Evolutionary conservation across 2,329 filamentous ascomycete genomes (phyloP).

Genomic region (Ceratocystis lukuohia): DNA sequence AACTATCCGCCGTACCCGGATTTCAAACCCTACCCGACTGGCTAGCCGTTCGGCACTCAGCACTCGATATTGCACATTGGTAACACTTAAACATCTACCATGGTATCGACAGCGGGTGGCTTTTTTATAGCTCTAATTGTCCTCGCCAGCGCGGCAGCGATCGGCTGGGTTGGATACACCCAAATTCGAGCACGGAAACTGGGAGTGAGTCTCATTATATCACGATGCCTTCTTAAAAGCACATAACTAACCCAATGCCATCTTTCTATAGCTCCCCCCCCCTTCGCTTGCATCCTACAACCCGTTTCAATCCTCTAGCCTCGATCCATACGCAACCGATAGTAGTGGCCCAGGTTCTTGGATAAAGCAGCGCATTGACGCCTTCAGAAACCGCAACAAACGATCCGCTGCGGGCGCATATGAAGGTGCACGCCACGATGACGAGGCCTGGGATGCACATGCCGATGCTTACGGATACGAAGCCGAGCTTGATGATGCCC

Average conservation of each 20-base stretch:
- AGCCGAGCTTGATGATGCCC: conserved; percentile 13
- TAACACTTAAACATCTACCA: background rate
- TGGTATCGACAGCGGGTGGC: conserved; percentile 33
- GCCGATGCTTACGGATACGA: conserved; percentile 45
- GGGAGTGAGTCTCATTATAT: conserved; percentile 38
- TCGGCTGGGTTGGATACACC: conserved; percentile 57
- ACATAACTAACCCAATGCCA: background rate
- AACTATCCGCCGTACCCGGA: background rate
- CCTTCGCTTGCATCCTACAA: conserved; percentile 55
- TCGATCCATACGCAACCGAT: conserved; percentile 35
- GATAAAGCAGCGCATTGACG: conserved; percentile 52
- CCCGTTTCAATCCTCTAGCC: conserved; percentile 47
- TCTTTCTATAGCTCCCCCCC: conserved; percentile 45
- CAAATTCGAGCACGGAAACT: conserved; percentile 59
- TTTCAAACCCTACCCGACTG: background rate
- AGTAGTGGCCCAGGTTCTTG: conserved; percentile 52
- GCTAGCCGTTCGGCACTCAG: background rate
- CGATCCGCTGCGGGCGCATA: conserved; percentile 58
- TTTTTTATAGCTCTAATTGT: conserved; percentile 62
- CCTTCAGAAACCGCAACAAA: conserved; percentile 51
- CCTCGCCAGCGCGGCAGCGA: conserved; percentile 40
- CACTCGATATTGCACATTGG: background rate
- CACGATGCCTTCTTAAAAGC: background rate
- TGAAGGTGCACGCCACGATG: conserved; percentile 45
- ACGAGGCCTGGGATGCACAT: conserved; percentile 74